Percentiles rank a stretch among this genome's conserved stretches.
phyloP scores from a whole-genome alignment of 495 filamentous ascomycete species.

The Parathielavia appendiculata region DNA sequence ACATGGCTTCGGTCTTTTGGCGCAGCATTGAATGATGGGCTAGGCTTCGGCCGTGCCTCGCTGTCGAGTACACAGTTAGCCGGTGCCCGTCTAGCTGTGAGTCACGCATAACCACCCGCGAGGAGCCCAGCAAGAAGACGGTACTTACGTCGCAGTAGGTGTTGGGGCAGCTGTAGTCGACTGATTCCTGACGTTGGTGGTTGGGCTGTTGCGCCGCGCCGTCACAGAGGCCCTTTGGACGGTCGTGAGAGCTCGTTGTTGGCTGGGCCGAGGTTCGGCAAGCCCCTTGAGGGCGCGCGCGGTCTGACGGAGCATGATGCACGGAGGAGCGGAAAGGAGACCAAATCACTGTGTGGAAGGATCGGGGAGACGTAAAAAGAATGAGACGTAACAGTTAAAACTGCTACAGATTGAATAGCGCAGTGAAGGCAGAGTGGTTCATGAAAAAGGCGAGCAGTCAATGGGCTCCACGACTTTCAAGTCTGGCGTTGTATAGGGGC shows the following conservation, averaged over 20 bases:
- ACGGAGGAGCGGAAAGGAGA: conserved; percentile 17
- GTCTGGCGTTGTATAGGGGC: conserved; percentile 17
- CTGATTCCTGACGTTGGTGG: conserved; percentile 34
- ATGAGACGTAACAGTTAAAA: conserved; percentile 10
- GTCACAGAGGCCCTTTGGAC: conserved; percentile 27
- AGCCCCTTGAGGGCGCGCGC: conserved; percentile 41
- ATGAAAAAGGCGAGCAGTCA: conserved; percentile 21
- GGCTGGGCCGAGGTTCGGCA: conserved; percentile 34
- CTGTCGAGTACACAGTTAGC: conserved; percentile 30
- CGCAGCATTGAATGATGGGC: conserved; percentile 62
- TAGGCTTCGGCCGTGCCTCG: conserved; percentile 50
- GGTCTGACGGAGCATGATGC: conserved; percentile 42
- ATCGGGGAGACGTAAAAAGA: conserved; percentile 17
- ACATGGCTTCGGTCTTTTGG: conserved; percentile 49
- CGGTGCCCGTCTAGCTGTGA: conserved; percentile 14
- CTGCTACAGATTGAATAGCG: conserved; percentile 15
- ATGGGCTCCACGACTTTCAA: conserved; percentile 13
- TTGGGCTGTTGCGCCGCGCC: conserved; percentile 26
- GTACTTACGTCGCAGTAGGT: conserved; percentile 19
- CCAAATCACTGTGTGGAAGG: conserved; percentile 11
- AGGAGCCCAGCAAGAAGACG: neutral
- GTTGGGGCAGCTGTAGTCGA: conserved; percentile 34
- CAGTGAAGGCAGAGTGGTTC: conserved; percentile 11
- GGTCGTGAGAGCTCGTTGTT: conserved; percentile 27
- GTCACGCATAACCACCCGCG: conserved; percentile 15